These are phyloP conservation scores for Argentina anserina DNA, from an alignment of 306 rosid genomes.

Conservation along the genomic window DNA sequence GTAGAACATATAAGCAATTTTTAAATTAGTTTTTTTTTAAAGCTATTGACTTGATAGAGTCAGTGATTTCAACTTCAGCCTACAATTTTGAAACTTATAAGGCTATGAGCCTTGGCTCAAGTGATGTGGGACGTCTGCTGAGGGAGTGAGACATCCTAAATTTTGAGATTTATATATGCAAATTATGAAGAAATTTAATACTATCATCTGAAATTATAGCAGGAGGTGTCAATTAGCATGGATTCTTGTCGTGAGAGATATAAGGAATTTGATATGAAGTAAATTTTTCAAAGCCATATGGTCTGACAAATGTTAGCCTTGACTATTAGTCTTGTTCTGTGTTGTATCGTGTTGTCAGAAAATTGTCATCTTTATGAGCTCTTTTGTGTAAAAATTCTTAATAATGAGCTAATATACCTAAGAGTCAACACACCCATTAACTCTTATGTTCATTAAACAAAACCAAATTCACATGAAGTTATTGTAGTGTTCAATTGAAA, in stretches of 20 bases:
- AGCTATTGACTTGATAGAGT: background rate
- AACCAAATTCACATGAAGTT: too few species aligned
- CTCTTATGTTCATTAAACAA: too few species aligned
- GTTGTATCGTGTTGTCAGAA: background rate
- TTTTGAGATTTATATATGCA: background rate
- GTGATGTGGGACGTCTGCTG: background rate
- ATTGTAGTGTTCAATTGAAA: too few species aligned
- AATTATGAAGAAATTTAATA: background rate
- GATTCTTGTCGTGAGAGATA: background rate
- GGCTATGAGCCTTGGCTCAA: background rate
- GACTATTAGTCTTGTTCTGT: background rate
- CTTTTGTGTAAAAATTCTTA: background rate
- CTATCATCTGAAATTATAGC: background rate
- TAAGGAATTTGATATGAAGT: background rate
- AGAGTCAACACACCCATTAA: too few species aligned
- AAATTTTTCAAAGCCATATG: conserved; percentile 1
- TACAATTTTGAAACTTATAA: background rate
- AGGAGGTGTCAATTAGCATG: background rate
- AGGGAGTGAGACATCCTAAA: background rate
- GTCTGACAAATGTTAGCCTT: background rate
- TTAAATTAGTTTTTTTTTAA: background rate
- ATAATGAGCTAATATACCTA: background rate
- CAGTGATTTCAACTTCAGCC: background rate
- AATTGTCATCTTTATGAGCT: background rate
- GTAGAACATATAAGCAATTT: background rate